Percentiles rank a stretch among this genome's conserved stretches.
phyloP scores from a whole-genome alignment of 2,329 filamentous ascomycete genomes.

The Beauveria scarabaeidicola region DNA sequence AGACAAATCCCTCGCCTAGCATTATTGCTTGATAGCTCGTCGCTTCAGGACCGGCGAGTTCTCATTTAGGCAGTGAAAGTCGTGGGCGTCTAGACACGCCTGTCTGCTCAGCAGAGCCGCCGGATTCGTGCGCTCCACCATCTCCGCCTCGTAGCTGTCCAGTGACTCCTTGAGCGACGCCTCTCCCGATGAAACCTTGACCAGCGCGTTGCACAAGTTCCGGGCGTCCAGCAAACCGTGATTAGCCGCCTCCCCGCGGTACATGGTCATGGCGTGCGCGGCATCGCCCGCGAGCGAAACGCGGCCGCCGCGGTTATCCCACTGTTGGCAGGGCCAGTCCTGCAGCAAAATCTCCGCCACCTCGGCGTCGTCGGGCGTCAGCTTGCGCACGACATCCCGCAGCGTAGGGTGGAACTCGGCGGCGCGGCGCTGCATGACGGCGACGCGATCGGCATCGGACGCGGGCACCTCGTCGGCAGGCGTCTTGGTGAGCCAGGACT shows the following conservation, averaged over 20 bases:
- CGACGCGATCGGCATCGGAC: slow-evolving; percentile 24
- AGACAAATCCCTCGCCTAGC: no score
- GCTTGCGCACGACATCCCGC: slow-evolving; percentile 30
- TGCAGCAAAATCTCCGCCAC: slow-evolving; percentile 27
- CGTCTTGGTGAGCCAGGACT: slow-evolving; percentile 35
- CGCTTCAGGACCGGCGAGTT: slow-evolving; percentile 22
- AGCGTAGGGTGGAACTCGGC: slow-evolving; percentile 29
- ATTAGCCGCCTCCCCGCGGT: slow-evolving; percentile 31
- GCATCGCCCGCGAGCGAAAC: slow-evolving; percentile 45
- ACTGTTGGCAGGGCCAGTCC: slow-evolving; percentile 30
- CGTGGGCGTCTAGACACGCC: slow-evolving; percentile 25
- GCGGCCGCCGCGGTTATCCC: slow-evolving; percentile 34
- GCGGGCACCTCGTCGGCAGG: slow-evolving; percentile 25
- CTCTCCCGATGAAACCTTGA: slow-evolving; percentile 12
- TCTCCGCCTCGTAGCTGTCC: slow-evolving; percentile 23
- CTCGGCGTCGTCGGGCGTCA: slow-evolving; percentile 31
- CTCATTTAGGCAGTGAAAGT: slow-evolving; percentile 23
- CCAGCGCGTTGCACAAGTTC: slow-evolving; percentile 20
- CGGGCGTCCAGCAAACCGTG: slow-evolving; percentile 33
- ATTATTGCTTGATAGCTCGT: neutral
- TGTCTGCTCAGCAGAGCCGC: slow-evolving; percentile 24
- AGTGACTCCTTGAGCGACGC: slow-evolving; percentile 14
- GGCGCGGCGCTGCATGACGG: slow-evolving; percentile 31
- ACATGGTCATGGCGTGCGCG: slow-evolving; percentile 53
- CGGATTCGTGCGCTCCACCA: slow-evolving; percentile 20